Percentiles rank a stretch among this genome's conserved stretches.
Conservation (phyloP, 148 eudicot genomes). For the Rhododendron ovatum region DNA sequence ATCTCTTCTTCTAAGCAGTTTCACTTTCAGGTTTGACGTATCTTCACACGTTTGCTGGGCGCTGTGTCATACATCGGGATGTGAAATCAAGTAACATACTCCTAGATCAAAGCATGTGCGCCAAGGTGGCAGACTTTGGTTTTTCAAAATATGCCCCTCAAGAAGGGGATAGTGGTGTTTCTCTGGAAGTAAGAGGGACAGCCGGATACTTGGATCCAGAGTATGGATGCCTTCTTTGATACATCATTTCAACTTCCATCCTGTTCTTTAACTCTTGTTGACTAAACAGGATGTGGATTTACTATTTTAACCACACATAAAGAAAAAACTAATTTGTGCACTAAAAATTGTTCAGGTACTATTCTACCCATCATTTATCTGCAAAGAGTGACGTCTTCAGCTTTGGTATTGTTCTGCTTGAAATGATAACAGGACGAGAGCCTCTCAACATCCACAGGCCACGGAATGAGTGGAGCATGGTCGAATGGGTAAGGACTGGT, state of each 20-base stretch:
- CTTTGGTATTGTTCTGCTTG: slow-evolving; percentile 54
- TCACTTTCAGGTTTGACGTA: slow-evolving; percentile 36
- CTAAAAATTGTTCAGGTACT: slow-evolving; percentile 31
- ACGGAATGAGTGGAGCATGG: slow-evolving; percentile 53
- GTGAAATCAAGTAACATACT: slow-evolving; percentile 68
- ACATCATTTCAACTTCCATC: not conserved
- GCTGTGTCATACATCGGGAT: slow-evolving; percentile 52
- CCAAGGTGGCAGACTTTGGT: slow-evolving; percentile 59
- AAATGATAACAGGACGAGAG: slow-evolving; percentile 50
- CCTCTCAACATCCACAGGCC: slow-evolving; percentile 56
- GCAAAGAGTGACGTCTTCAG: slow-evolving; percentile 59
- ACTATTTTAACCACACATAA: not conserved
- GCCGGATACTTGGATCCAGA: slow-evolving; percentile 67
- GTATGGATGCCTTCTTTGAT: slow-evolving; percentile 4
- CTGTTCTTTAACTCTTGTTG: not conserved
- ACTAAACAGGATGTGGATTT: not conserved
- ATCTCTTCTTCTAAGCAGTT: not conserved
- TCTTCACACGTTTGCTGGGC: slow-evolving; percentile 49
- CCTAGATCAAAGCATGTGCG: slow-evolving; percentile 54
- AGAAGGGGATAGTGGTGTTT: slow-evolving; percentile 53
- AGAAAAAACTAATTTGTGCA: not conserved
- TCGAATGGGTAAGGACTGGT: slow-evolving; percentile 48
- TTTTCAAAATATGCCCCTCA: slow-evolving; percentile 63
- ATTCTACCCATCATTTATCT: slow-evolving; percentile 54
- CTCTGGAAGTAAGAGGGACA: slow-evolving; percentile 56